Base-by-base conservation (phyloP, 163 green algal species). In the Volvox carteri region DNA sequence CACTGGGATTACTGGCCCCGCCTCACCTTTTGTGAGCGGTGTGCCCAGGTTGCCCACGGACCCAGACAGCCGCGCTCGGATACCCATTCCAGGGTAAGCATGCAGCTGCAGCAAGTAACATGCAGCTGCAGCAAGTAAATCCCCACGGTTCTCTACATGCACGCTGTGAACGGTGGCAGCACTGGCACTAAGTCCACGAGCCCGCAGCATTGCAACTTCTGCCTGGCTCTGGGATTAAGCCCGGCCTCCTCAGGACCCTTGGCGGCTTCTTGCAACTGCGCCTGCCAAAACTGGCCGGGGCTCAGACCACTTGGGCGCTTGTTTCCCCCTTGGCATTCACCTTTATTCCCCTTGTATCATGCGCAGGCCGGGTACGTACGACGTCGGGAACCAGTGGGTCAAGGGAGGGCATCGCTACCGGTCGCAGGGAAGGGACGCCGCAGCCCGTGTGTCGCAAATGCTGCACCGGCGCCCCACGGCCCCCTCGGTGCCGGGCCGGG, bases 401-500 rank as follows among this genome's bases (percentile, higher is more conserved):
- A 75, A 84, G 39, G 73, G 67, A 41, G 52, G 48, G 0, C 39
- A 21, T 18, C 86, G 67, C 48, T 91, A 87, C 78, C 35, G 18
- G 25, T 2, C 50, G 4, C 52, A 37, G 35, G 50, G 77, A 54
- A 33, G 39, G 11, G 2, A 62, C n/a, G 73, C 39, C 23, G 39
- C 68, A 0, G 33, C 11, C 8, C 67, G 68, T 4, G 44, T 77
- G 39, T 60, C 58, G 37, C 48, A 60, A 50, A 35, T 88, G 68
- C 35, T 88, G 50, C 48, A 9, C n/a, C 83, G 83, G 23, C 67
- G 48, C 37, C 52, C 86, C 25, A 89, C 52, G 19, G 78, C 90
- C 23, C 90, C 90, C 4, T 90, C 77, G n/a, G 90, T 93, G 37
- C 90, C 90, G 30, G 90, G 87, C 4, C 62, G 81, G 19, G 70